Evolutionary conservation across 2,329 filamentous ascomycete species (phyloP), one percentile per base, ranked within the genome.

Genomic region (Dendrostoma leiphaemia): DNA sequence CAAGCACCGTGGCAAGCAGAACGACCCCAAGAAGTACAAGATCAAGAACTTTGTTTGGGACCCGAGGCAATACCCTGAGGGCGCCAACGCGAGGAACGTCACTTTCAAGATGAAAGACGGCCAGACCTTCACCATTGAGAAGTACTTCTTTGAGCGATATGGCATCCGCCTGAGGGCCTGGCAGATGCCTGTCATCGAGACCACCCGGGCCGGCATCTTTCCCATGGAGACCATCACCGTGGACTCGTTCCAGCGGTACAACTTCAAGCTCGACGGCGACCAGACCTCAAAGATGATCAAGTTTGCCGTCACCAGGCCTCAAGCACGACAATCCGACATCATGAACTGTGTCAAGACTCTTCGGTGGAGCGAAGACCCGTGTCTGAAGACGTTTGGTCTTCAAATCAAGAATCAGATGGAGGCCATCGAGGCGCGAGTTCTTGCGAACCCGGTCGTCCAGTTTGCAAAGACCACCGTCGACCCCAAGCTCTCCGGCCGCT

Each of bases 231-330:
- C 29, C 29, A 15, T 81, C 51, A 69, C 71, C 8, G 60, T 85
- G 6, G 63, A 74, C 32, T 68, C 74, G 0, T 78, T 82, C 65
- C 85, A 88, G 65, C 74, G 81, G 0, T 89, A 86, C 60, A 73
- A 75, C 0, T 86, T 75, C 71, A 89, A 88, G 69, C 67, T 89
- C 1, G 79, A 79, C 50, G 75, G 79, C 0, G 52, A 64, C 0
- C 80, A 96, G 72, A 97, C 93, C 0, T 75, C 86, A 0, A 73
- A 80, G 5, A 99, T 99, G 94, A 97, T 99, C 74, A 93, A 89
- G 69, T 91, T 93, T 63, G 92, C 93, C 0, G 93, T 96, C 4
- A 90, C 88, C 6, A 81, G 86, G 1, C 94, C 94, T 0, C 67
- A 69, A 0, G 68, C 84, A 28, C 89, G 94, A n/a, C 81, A 83